Evolutionary conservation across 805 yeast species (phyloP).

Genomic region (Kuraishia cidri): DNA sequence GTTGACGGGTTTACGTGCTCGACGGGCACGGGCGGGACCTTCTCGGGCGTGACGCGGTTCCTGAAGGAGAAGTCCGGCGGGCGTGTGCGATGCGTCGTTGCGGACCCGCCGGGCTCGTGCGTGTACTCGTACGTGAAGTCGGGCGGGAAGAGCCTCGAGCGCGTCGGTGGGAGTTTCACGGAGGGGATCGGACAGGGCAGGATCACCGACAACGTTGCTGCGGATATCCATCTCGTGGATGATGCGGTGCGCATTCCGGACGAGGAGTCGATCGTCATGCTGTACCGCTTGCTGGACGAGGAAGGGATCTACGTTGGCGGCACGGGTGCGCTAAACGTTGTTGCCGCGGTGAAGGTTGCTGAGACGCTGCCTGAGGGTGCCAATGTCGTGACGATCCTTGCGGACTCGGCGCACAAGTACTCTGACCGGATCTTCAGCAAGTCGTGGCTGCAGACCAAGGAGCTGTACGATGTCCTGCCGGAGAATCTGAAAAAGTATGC

Average conservation of each 20-base stretch:
- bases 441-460: conserved; percentile 68
- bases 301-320: conserved; percentile 92
- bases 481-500: conserved; percentile 63
- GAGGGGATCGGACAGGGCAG: conserved; percentile 97
- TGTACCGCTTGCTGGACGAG: conserved; percentile 74
- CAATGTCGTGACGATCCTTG: conserved; percentile 81
- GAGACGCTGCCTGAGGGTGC: conserved; percentile 64
- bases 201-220: conserved; percentile 72
- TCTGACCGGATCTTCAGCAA: conserved; percentile 73
- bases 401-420: conserved; percentile 88
- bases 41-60: conserved; percentile 78
- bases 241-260: conserved; percentile 78
- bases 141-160: conserved; percentile 57
- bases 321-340: conserved; percentile 84
- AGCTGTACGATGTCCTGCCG: conserved; percentile 59
- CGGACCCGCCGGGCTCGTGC: conserved; percentile 93
- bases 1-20: conserved; percentile 85
- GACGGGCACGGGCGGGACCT: conserved; percentile 91
- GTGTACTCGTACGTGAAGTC: conserved; percentile 70
- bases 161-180: conserved; percentile 81
- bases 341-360: conserved; percentile 79
- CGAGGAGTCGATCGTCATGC: conserved; percentile 73
- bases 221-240: conserved; percentile 66
- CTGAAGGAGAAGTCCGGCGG: conserved; percentile 63
- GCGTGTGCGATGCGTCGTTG: conserved; percentile 53